phyloP scores from a whole-genome alignment of 306 rosid species.

The cucumber (Cucumis sativus) region Cucumber_9930_V3 NC_026659.2:2320501-2321000 shows the following conservation, averaged over 20 bases:
- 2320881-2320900: slow-evolving; percentile 63
- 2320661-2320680: not conserved
- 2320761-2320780: slow-evolving; percentile 14
- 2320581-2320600: not conserved
- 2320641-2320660: too few species aligned
- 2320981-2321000: slow-evolving; percentile 84
- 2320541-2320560: not conserved
- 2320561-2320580: not conserved
- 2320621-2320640: not conserved
- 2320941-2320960: slow-evolving; percentile 72
- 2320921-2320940: slow-evolving; percentile 57
- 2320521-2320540: not conserved
- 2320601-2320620: not conserved
- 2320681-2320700: not conserved
- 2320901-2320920: slow-evolving; percentile 80
- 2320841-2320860: slow-evolving; percentile 48
- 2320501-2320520: not conserved
- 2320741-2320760: slow-evolving; percentile 19
- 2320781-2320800: slow-evolving; percentile 17
- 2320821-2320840: slow-evolving; percentile 47
- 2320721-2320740: slow-evolving; percentile 12
- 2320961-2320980: slow-evolving; percentile 85
- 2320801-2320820: slow-evolving; percentile 2
- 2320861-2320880: slow-evolving; percentile 66
- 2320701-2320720: not conserved